Base-by-base conservation (phyloP, 2,329 filamentous ascomycete genomes). In the Colletotrichum endophyticum region DNA sequence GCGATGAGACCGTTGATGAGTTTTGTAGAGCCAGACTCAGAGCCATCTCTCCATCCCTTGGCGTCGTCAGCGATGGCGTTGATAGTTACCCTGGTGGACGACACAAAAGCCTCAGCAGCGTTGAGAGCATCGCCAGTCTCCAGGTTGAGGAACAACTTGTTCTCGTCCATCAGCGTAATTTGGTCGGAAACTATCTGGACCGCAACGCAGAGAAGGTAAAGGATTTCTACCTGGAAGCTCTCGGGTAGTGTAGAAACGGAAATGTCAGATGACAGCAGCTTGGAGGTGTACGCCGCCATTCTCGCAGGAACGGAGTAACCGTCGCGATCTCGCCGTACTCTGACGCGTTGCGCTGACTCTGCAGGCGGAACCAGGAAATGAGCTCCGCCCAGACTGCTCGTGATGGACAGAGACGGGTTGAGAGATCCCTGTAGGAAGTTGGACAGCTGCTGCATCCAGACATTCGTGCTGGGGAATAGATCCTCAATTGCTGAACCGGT, bases 251-350 rank as follows among this genome's bases (percentile, higher is more conserved):
- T 79, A 0, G 85, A 79, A 1, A 89, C 72, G 4, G 86, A 79
- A 12, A 89, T 79, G 0, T 85, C 84, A 5, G 84, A 82, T 1
- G 83, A 81, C 0, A 96, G 82, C 1, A 97, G 82, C 66, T 89
- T 89, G 8, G 89, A 87, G 0, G 92, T 90, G 82, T 96, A 98
- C 66, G 94, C 88, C 1, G 94, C 92, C 86, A 98, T 94, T 72
- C 96, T 90, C 16, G 95, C 91, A 1, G 95, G 92, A 70, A 94
- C 88, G 3, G 95, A 95, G 36, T 93, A 91, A 0, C 94, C 94
- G 78, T 91, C 90, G 6, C 89, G 87, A 81, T 98, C 96, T 59
- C 93, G 88, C 36, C 86, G 82, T 19, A 90, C 78, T 6, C 83
- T 77, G 36, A 76, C 27, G 19, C 74, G 74, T 80, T 73, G 73